Conservation (phyloP, 352 stramenopile genomes). For the Pythium coloratum region DNA sequence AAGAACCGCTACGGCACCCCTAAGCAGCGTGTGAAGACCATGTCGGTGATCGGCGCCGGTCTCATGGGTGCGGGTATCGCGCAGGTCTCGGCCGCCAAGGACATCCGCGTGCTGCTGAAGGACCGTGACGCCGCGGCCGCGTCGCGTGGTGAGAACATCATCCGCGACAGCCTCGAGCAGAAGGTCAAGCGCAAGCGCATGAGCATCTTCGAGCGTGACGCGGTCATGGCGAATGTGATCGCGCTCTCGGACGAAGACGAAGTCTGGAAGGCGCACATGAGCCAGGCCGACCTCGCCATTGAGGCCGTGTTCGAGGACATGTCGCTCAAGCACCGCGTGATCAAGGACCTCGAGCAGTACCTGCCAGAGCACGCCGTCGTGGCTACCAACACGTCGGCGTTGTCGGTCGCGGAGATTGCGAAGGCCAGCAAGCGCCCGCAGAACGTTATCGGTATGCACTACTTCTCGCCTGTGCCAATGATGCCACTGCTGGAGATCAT, state of each 20-base stretch:
- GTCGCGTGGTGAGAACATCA: slow-evolving; percentile 88
- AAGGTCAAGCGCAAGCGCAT: slow-evolving; percentile 96
- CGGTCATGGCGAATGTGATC: slow-evolving; percentile 90
- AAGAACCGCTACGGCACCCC: slow-evolving; percentile 96
- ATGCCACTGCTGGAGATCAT: slow-evolving; percentile 99
- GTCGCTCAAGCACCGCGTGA: slow-evolving; percentile 95
- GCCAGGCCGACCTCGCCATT: slow-evolving; percentile 95
- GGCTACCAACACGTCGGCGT: slow-evolving; percentile 97
- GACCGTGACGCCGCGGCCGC: slow-evolving; percentile 91
- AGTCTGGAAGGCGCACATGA: slow-evolving; percentile 92
- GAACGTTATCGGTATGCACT: slow-evolving; percentile 98
- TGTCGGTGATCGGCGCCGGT: slow-evolving; percentile 96
- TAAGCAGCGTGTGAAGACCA: slow-evolving; percentile 85
- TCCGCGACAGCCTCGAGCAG: slow-evolving; percentile 94
- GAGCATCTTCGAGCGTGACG: slow-evolving; percentile 89
- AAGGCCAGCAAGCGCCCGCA: slow-evolving; percentile 78
- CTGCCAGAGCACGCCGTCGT: slow-evolving; percentile 95
- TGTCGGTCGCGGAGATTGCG: slow-evolving; percentile 96
- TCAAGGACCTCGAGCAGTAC: slow-evolving; percentile 92
- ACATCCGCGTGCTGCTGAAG: slow-evolving; percentile 95
- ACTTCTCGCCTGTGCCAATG: slow-evolving; percentile 97
- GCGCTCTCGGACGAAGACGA: slow-evolving; percentile 92
- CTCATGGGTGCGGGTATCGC: slow-evolving; percentile 98
- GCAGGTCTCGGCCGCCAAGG: slow-evolving; percentile 95
- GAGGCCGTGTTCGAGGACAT: slow-evolving; percentile 99